Conservation (phyloP, 2,329 filamentous ascomycete genomes). For the Didymella segeticola region DNA sequence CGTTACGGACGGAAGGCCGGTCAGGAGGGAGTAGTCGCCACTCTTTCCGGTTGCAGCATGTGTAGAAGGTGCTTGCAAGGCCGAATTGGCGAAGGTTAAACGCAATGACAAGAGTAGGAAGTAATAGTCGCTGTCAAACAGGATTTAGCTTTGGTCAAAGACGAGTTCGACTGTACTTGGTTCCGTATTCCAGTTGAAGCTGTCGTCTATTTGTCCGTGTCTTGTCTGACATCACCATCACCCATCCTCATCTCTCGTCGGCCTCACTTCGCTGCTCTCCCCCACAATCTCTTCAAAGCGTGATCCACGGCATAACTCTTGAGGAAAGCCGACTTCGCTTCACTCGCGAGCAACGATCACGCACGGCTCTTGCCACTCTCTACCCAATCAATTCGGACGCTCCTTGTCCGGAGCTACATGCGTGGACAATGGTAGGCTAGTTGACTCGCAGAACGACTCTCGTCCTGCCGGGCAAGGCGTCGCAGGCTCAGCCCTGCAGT, state of each 20-base stretch:
- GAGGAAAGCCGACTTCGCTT: not conserved
- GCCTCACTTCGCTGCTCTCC: conserved; percentile 4
- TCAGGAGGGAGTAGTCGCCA: conserved; percentile 16
- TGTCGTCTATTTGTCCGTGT: not conserved
- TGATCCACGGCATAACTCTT: not conserved
- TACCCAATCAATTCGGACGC: not conserved
- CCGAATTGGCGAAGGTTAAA: not conserved
- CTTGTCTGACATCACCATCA: not conserved
- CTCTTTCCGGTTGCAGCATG: not conserved
- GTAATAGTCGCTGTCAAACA: not conserved
- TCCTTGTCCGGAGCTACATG: not conserved
- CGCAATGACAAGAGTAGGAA: not conserved
- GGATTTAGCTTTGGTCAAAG: no score
- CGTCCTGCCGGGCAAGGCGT: not conserved
- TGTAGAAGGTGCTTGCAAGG: not conserved
- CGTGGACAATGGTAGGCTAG: not conserved
- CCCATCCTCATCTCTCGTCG: not conserved
- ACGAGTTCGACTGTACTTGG: not conserved
- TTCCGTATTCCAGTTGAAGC: not conserved
- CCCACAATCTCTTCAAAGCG: not conserved
- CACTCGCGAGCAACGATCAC: not conserved
- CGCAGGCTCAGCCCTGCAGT: conserved; percentile 11
- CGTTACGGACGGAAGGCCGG: conserved; percentile 59
- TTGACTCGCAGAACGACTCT: conserved; percentile 2
- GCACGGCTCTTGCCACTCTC: not conserved